phyloP scores from a whole-genome alignment of 23 red algal species.

The Cyanidiococcus yangmingshanensis region DNA sequence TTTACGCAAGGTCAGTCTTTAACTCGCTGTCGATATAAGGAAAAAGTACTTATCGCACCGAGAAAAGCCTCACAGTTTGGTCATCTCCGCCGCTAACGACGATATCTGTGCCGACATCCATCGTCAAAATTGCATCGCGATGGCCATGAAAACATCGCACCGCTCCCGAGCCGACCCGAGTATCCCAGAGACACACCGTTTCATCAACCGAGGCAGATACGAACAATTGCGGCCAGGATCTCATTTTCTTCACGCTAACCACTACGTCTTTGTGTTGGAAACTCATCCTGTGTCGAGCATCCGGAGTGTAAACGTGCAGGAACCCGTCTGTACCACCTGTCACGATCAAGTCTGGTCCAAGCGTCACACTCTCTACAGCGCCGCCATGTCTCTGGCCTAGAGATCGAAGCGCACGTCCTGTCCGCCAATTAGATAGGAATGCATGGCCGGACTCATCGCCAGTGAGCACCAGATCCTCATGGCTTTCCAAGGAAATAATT shows the following conservation, averaged over 20 bases:
- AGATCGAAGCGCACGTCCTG: neutral
- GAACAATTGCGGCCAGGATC: neutral
- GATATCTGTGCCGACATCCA: neutral
- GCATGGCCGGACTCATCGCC: neutral
- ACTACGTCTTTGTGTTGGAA: neutral
- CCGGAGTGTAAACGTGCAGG: neutral
- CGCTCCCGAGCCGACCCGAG: neutral
- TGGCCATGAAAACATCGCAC: conserved; percentile 4
- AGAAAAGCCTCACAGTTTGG: neutral
- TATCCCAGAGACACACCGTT: neutral
- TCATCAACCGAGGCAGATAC: neutral
- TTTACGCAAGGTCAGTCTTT: no score
- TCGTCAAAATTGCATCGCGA: neutral
- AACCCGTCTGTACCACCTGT: neutral
- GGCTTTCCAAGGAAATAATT: neutral
- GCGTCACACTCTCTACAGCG: neutral
- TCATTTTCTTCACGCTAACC: neutral
- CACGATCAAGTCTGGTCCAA: neutral
- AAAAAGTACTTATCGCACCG: neutral
- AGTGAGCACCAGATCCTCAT: conserved; percentile 4
- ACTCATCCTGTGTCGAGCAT: neutral
- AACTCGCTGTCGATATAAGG: no score
- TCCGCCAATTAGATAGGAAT: conserved; percentile 3
- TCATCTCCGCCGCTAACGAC: conserved; percentile 1
- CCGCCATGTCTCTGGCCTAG: neutral